Conservation (phyloP, 768 basidiomycete genomes). For the Suillus luteus region DNA sequence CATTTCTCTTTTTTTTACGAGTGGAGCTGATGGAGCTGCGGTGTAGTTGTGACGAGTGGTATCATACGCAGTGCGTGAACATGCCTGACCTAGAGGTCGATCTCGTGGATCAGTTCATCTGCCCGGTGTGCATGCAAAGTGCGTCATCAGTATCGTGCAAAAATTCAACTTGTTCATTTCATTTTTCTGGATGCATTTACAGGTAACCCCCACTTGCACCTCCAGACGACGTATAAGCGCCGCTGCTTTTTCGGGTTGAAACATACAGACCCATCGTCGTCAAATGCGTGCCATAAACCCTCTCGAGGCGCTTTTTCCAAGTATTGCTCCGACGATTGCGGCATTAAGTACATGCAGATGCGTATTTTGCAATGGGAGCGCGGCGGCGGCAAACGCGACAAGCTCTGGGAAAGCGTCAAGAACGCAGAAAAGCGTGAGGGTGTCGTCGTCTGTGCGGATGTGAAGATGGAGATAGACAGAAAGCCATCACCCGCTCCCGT, state of each 20-base stretch:
- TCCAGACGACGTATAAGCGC: constrained; percentile 77
- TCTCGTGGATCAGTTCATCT: constrained; percentile 91
- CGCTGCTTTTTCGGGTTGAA: constrained; percentile 74
- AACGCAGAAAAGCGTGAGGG: constrained; percentile 71
- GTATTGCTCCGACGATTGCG: constrained; percentile 90
- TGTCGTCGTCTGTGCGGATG: constrained; percentile 52
- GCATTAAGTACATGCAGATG: constrained; percentile 68
- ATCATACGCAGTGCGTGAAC: constrained; percentile 82
- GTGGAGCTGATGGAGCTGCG: background rate
- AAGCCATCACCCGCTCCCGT: constrained; percentile 23
- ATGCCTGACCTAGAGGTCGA: constrained; percentile 83
- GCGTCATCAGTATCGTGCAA: constrained; percentile 33
- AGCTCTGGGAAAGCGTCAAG: constrained; percentile 76
- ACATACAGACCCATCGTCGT: constrained; percentile 60
- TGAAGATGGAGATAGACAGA: constrained; percentile 25
- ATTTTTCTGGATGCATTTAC: constrained; percentile 6
- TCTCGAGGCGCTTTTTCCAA: constrained; percentile 84
- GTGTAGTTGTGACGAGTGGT: constrained; percentile 92
- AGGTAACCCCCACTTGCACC: constrained; percentile 61
- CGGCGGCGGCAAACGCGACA: constrained; percentile 61
- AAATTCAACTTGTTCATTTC: constrained; percentile 4
- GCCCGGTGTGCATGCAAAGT: constrained; percentile 80
- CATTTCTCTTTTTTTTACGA: background rate
- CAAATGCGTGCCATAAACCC: constrained; percentile 76
- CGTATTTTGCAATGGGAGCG: constrained; percentile 64